phyloP scores from a whole-genome alignment of 1,139 yeast species.

The Pichia sp. region DNA sequence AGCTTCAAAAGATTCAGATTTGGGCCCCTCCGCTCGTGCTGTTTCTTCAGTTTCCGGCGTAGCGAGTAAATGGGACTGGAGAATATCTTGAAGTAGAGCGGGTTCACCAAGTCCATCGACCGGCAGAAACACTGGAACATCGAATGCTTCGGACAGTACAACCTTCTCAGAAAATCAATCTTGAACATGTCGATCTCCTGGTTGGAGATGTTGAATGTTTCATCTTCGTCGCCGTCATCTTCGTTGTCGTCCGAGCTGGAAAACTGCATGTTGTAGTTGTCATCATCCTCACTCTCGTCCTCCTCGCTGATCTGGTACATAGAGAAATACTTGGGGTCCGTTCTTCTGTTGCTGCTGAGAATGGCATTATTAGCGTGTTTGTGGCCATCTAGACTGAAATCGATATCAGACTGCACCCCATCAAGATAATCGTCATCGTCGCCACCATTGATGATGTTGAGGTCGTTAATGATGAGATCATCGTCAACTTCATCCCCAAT shows the following conservation, averaged over 20 bases:
- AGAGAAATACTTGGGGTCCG: slow-evolving; percentile 1
- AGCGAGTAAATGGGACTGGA: slow-evolving; percentile 19
- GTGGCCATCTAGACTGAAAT: background rate
- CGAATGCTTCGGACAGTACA: slow-evolving; percentile 28
- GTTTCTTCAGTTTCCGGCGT: slow-evolving; percentile 8
- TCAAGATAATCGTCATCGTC: slow-evolving; percentile 2
- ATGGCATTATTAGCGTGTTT: background rate
- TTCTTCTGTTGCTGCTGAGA: background rate
- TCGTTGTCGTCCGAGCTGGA: slow-evolving; percentile 17
- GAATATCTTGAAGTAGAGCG: slow-evolving; percentile 10
- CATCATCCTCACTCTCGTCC: slow-evolving; percentile 18
- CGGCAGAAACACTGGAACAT: slow-evolving; percentile 25
- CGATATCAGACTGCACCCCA: background rate
- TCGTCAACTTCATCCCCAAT: slow-evolving; percentile 2
- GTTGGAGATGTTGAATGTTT: slow-evolving; percentile 16
- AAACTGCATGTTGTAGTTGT: slow-evolving; percentile 8
- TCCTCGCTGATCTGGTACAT: slow-evolving; percentile 18
- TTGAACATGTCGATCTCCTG: slow-evolving; percentile 26
- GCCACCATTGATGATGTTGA: slow-evolving; percentile 5
- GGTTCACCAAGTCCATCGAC: slow-evolving; percentile 13
- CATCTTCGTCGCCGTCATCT: slow-evolving; percentile 18
- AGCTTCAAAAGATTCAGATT: slow-evolving; percentile 2
- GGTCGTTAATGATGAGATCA: slow-evolving; percentile 8
- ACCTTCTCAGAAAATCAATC: slow-evolving; percentile 19
- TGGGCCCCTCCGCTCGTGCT: background rate